These are phyloP conservation scores for Aspergillus sp. DNA, from an alignment of 2,329 filamentous ascomycete genomes.

Conservation along the genomic window DNA sequence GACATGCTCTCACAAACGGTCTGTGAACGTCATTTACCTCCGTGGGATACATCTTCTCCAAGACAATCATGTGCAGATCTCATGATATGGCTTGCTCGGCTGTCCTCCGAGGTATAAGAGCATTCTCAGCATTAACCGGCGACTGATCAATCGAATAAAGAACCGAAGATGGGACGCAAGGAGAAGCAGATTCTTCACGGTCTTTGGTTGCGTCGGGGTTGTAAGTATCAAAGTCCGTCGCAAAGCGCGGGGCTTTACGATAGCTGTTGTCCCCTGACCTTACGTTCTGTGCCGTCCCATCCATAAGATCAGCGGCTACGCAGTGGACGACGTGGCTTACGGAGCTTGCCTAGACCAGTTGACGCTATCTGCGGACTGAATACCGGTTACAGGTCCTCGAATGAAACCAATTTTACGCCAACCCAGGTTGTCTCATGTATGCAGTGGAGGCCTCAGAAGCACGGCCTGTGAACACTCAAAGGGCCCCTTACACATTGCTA, in stretches of 20 bases:
- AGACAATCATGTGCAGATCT: background rate
- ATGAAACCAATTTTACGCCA: background rate
- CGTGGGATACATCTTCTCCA: background rate
- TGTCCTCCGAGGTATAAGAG: background rate
- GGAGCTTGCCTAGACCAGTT: background rate
- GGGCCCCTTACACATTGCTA: slow-evolving; percentile 3
- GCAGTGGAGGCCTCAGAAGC: slow-evolving; percentile 2
- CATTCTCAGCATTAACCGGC: background rate
- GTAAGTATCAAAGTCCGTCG: slow-evolving; percentile 10
- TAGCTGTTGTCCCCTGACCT: slow-evolving; percentile 14
- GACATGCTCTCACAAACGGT: background rate
- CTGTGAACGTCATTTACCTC: background rate
- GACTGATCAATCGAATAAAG: slow-evolving; percentile 10
- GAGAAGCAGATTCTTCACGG: background rate
- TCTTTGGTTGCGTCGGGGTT: background rate
- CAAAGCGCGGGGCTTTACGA: slow-evolving; percentile 15
- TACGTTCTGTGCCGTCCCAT: slow-evolving; percentile 6
- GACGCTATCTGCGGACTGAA: background rate
- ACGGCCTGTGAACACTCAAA: background rate
- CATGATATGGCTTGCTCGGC: background rate
- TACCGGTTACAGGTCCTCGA: background rate
- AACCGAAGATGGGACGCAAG: slow-evolving; percentile 10
- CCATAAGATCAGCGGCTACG: slow-evolving; percentile 7
- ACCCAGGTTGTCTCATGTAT: background rate
- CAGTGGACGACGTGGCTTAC: slow-evolving; percentile 18